A percentile compares a stretch with the other conserved stretches of the same genome.
phyloP scores from a whole-genome alignment of 305 asterid species.

The Plantago lanceolata region DNA sequence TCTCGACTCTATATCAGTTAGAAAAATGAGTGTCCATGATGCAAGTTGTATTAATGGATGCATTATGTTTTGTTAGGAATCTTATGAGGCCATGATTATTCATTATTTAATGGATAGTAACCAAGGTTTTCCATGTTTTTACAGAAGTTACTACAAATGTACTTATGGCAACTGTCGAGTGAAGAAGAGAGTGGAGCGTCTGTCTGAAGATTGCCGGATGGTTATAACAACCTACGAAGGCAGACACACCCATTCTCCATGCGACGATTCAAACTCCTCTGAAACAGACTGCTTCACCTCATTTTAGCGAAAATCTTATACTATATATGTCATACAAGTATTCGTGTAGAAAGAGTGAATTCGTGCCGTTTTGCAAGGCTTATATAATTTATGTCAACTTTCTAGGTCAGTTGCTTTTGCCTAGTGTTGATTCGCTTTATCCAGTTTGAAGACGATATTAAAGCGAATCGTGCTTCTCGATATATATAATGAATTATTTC shows the following conservation, averaged over 20 bases:
- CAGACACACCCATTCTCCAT: constrained; percentile 47
- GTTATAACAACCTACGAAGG: constrained; percentile 77
- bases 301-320: constrained; percentile 26
- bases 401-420: not conserved
- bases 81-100: too few species aligned
- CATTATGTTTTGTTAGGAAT: too few species aligned
- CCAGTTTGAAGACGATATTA: too few species aligned
- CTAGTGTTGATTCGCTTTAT: not conserved
- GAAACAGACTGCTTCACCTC: constrained; percentile 84
- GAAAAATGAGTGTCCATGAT: too few species aligned
- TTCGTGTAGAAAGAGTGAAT: constrained; percentile 12
- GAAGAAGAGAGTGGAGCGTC: constrained; percentile 64
- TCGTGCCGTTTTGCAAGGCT: constrained; percentile 1
- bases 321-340: not conserved
- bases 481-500: too few species aligned
- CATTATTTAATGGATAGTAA: too few species aligned
- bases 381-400: not conserved
- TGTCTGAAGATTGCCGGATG: constrained; percentile 52
- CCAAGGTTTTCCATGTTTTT: not conserved
- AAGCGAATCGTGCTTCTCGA: too few species aligned
- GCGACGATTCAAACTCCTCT: too few species aligned
- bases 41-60: too few species aligned
- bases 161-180: constrained; percentile 62
- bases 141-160: constrained; percentile 74
- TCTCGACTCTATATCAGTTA: too few species aligned